Base-by-base conservation (phyloP, 108 stramenopile genomes). In the Nitzschia inconspicua region DNA sequence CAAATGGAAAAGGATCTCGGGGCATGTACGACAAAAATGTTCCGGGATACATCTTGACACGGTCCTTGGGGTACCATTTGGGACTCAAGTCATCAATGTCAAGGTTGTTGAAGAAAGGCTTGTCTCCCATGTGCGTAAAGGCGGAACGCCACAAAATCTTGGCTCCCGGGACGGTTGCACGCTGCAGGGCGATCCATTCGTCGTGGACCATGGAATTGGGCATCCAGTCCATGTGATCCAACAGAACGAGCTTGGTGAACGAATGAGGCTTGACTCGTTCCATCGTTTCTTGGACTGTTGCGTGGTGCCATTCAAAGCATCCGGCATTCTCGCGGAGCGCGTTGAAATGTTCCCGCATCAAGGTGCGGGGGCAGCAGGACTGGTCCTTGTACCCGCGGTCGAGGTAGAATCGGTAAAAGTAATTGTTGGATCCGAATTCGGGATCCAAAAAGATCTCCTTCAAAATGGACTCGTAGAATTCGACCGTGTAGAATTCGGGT, bases 201-300 rank as follows among this genome's bases (percentile, higher is more conserved):
- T 66, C 74, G 50, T 73, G 72, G n/a, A 80, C 79, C 40, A 80
- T 64, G 41, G 13, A 37, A 52, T 80, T 80, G 60, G 79, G 79
- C 79, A 80, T 80, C 79, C 79, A 80, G 41, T 80, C 79, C 79
- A 80, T 80, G 57, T 80, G 79, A 53, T 80, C 79, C 29, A 80
- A 36, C 11, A 80, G 61, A 26, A 80, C 72, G 27, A 80, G 49
- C 57, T 80, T 80, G 69, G 79, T 80, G 54, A 80, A 80, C 34
- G 73, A 62, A n/a, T 65, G 35, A 2, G 79, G 79, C 56, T 75
- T 69, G 58, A 80, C 73, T 14, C 79, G 73, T 57, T 80, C 79
- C 79, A 80, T 80, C 32, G 74, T 75, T 57, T 80, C 79, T 52
- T 80, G 79, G 11, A 80, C 79, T 5, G 79, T 75, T 16, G 73